Conservation (phyloP, 805 yeast species). For the Saccharomyces cerevisiae region DNA sequence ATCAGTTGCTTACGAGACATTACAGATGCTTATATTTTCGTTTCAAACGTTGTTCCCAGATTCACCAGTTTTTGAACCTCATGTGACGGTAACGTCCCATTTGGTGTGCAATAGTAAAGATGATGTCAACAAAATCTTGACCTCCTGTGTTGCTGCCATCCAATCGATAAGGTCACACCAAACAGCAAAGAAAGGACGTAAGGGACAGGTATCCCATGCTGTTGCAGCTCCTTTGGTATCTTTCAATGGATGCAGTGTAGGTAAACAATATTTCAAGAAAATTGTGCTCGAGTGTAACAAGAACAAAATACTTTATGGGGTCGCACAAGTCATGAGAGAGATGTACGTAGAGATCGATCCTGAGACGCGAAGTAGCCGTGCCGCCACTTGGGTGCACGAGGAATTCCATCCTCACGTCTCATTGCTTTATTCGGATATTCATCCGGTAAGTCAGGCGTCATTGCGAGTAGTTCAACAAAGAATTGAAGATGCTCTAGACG, state of each 20-base stretch:
- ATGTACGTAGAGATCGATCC: conserved; percentile 36
- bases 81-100: conserved; percentile 64
- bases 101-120: conserved; percentile 42
- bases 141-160: conserved; percentile 47
- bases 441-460: conserved; percentile 61
- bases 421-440: conserved; percentile 54
- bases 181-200: conserved; percentile 11
- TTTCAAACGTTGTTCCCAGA: conserved; percentile 64
- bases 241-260: conserved; percentile 20
- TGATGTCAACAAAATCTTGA: conserved; percentile 52
- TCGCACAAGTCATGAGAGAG: conserved; percentile 45
- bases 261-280: conserved; percentile 25
- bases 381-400: conserved; percentile 46
- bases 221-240: conserved; percentile 13
- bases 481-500: conserved; percentile 55
- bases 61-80: conserved; percentile 65
- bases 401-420: conserved; percentile 70
- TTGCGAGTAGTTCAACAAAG: conserved; percentile 56
- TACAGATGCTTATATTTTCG: conserved; percentile 54
- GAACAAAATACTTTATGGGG: conserved; percentile 28
- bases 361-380: conserved; percentile 34
- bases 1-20: conserved; percentile 45
- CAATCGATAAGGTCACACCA: conserved; percentile 27
- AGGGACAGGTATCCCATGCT: conserved; percentile 1
- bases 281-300: conserved; percentile 21